These are phyloP conservation scores for Ogataea paraovalis DNA, from an alignment of 805 yeast genomes.

Conservation along the genomic window DNA sequence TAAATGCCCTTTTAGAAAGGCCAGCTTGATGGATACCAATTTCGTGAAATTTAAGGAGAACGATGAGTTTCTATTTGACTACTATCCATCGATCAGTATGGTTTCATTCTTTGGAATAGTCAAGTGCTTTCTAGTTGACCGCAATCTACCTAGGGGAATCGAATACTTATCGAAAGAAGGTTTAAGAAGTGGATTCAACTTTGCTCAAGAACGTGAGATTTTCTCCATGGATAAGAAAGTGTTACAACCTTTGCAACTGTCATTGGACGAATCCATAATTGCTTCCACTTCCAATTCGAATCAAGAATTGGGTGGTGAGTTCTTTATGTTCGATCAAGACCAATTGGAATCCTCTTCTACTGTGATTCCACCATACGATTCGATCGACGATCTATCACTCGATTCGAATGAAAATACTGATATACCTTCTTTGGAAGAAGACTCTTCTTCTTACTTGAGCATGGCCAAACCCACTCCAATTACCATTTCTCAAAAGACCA, in stretches of 20 bases:
- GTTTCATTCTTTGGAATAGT: slow-evolving; percentile 39
- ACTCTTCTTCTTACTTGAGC: not conserved
- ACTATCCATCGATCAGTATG: slow-evolving; percentile 43
- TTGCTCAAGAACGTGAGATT: slow-evolving; percentile 39
- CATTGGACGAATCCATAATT: not conserved
- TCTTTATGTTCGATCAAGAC: slow-evolving; percentile 34
- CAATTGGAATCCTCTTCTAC: slow-evolving; percentile 6
- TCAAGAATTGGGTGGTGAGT: slow-evolving; percentile 26
- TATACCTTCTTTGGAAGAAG: not conserved
- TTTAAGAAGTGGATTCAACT: slow-evolving; percentile 36
- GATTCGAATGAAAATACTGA: slow-evolving; percentile 1
- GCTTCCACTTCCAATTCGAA: not conserved
- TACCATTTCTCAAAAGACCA: not conserved
- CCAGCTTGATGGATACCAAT: slow-evolving; percentile 36
- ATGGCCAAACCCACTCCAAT: not conserved
- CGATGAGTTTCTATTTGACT: slow-evolving; percentile 42
- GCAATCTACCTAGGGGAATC: slow-evolving; percentile 36
- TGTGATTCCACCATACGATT: not conserved
- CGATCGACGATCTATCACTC: slow-evolving; percentile 15
- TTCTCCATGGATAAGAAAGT: slow-evolving; percentile 5
- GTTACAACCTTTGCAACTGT: not conserved
- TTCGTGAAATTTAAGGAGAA: slow-evolving; percentile 40
- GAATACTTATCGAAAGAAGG: slow-evolving; percentile 26
- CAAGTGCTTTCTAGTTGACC: slow-evolving; percentile 37
- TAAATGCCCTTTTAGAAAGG: slow-evolving; percentile 47